Evolutionary conservation across 2,329 filamentous ascomycete genomes (phyloP).

Genomic region (Aspergillus caelatus): DNA sequence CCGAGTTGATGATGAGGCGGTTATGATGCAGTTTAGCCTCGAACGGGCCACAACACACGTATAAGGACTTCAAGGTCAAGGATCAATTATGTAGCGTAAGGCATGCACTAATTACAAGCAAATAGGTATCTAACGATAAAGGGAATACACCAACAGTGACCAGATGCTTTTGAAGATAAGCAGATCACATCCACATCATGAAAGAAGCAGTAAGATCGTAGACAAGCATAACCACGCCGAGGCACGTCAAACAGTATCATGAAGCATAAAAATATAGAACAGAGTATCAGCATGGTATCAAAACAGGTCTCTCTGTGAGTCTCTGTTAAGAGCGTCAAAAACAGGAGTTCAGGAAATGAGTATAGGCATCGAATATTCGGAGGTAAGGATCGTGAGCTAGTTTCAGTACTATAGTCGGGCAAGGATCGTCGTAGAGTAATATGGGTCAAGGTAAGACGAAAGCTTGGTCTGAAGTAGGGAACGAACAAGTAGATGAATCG

Average conservation of each 20-base stretch:
- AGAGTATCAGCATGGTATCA: conserved; percentile 20
- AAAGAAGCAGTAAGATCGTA: conserved; percentile 9
- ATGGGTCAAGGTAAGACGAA: neutral
- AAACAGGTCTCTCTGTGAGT: conserved; percentile 12
- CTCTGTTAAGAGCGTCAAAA: conserved; percentile 8
- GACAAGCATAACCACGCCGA: conserved; percentile 12
- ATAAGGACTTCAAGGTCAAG: neutral
- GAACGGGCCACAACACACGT: neutral
- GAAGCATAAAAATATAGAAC: conserved; percentile 18
- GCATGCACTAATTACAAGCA: conserved; percentile 34
- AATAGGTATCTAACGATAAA: conserved; percentile 37
- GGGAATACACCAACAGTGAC: conserved; percentile 21
- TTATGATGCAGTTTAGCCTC: neutral
- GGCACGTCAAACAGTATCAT: conserved; percentile 15
- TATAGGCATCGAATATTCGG: conserved; percentile 10
- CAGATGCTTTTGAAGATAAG: conserved; percentile 13
- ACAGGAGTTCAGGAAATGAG: neutral
- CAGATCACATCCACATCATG: conserved; percentile 9
- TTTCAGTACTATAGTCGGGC: neutral
- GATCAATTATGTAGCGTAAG: conserved; percentile 25
- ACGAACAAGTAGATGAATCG: neutral
- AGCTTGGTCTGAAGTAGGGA: neutral
- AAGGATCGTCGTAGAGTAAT: neutral
- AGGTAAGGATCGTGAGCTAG: conserved; percentile 15
- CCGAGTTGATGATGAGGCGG: neutral